Conservation (phyloP, 176 grass and related monocot genomes). For the Aegilops tauschii region DNA sequence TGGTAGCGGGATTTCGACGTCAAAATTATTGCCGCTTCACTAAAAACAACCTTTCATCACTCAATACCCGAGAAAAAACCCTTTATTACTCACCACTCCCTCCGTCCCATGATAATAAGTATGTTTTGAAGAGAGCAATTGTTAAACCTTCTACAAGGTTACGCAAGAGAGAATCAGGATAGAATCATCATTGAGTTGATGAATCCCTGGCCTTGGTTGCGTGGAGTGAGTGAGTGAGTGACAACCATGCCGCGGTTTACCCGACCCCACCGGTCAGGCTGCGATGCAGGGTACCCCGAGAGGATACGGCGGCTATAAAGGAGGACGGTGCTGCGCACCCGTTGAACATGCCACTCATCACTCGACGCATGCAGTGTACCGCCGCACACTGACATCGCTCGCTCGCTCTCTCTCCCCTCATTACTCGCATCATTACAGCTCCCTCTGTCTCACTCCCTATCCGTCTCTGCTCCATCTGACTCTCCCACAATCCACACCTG, state of each 20-base stretch:
- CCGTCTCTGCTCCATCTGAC: neutral
- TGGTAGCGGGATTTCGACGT: too few species aligned
- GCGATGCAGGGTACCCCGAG: neutral
- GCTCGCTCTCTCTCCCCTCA: slow-evolving; percentile 29
- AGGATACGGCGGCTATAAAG: slow-evolving; percentile 9
- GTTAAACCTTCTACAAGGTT: too few species aligned
- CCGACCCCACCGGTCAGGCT: neutral
- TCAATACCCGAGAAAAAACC: too few species aligned
- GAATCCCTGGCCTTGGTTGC: neutral
- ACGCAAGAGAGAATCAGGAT: too few species aligned
- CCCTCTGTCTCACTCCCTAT: neutral
- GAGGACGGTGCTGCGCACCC: neutral
- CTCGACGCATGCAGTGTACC: slow-evolving; percentile 20
- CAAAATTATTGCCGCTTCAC: too few species aligned
- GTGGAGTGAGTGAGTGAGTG: neutral
- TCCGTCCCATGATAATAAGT: too few species aligned
- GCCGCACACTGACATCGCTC: slow-evolving; percentile 10
- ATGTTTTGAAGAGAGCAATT: too few species aligned
- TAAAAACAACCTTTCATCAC: too few species aligned
- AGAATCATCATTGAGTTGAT: too few species aligned
- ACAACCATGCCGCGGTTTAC: neutral
- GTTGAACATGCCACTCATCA: slow-evolving; percentile 16
- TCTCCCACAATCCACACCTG: neutral
- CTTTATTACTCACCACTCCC: too few species aligned
- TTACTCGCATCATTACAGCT: slow-evolving; percentile 22